Conservation (phyloP, 2,329 filamentous ascomycete genomes). For the Paracoccidioides lutzii region DNA sequence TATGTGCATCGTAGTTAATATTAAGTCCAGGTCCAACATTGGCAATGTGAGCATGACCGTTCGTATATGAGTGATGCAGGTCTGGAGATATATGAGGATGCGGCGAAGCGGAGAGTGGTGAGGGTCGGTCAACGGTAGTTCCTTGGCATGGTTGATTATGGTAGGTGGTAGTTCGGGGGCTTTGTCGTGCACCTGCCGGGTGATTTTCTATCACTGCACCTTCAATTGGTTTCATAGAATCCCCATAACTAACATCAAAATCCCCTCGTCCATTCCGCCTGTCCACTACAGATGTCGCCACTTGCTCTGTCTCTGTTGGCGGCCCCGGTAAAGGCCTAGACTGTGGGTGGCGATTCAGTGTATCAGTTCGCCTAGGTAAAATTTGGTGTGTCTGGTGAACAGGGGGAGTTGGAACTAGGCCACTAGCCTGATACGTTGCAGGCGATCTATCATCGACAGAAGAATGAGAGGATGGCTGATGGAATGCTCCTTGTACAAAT, state of each 20-base stretch:
- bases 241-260: conserved; percentile 39
- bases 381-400: conserved; percentile 39
- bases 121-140: conserved; percentile 9
- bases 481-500: neutral
- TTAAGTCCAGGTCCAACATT: conserved; percentile 33
- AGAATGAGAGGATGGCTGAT: conserved; percentile 10
- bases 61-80: conserved; percentile 35
- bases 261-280: conserved; percentile 18
- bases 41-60: conserved; percentile 36
- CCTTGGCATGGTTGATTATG: conserved; percentile 11
- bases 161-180: conserved; percentile 18
- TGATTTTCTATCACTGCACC: conserved; percentile 34
- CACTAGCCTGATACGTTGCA: conserved; percentile 19
- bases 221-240: conserved; percentile 46
- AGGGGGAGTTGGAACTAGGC: conserved; percentile 36
- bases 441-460: conserved; percentile 17
- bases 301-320: conserved; percentile 35
- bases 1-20: conserved; percentile 37
- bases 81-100: conserved; percentile 27
- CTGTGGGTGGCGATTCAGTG: conserved; percentile 43
- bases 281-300: conserved; percentile 14
- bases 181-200: conserved; percentile 16
- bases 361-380: conserved; percentile 40
- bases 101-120: conserved; percentile 18
- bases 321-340: conserved; percentile 47